Conservation (phyloP, 306 rosid genomes). For the Cucurbita pepo region DNA sequence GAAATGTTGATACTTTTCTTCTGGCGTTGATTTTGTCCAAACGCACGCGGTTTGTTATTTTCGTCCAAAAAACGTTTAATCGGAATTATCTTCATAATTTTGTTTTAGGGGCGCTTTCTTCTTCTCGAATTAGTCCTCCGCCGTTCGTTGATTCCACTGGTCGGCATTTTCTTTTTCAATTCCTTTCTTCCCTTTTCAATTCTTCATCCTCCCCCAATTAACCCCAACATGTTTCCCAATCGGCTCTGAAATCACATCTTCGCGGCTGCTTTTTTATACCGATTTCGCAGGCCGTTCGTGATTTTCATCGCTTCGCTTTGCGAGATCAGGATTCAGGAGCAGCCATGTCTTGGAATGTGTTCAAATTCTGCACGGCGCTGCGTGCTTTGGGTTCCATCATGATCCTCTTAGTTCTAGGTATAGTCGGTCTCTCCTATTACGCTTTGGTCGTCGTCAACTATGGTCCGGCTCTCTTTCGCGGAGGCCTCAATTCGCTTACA, state of each 20-base stretch:
- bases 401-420: constrained; percentile 37
- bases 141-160: background rate
- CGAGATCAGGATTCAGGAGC: background rate
- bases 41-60: background rate
- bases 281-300: background rate
- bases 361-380: constrained; percentile 38
- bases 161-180: background rate
- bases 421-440: constrained; percentile 46
- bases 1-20: background rate
- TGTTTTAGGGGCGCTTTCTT: background rate
- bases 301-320: background rate
- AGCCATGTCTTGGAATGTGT: constrained; percentile 52
- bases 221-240: background rate
- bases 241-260: background rate
- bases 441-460: constrained; percentile 40
- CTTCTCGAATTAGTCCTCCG: background rate
- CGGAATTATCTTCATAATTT: background rate
- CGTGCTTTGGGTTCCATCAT: constrained; percentile 50
- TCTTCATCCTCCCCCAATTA: background rate
- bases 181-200: background rate
- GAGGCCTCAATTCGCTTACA: constrained; percentile 20
- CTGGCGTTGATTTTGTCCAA: background rate
- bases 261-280: background rate
- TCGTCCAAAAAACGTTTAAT: background rate
- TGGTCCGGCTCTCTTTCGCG: constrained; percentile 39